Base-by-base conservation (phyloP, 495 filamentous ascomycete species). In the Margaritispora aquatica region DNA sequence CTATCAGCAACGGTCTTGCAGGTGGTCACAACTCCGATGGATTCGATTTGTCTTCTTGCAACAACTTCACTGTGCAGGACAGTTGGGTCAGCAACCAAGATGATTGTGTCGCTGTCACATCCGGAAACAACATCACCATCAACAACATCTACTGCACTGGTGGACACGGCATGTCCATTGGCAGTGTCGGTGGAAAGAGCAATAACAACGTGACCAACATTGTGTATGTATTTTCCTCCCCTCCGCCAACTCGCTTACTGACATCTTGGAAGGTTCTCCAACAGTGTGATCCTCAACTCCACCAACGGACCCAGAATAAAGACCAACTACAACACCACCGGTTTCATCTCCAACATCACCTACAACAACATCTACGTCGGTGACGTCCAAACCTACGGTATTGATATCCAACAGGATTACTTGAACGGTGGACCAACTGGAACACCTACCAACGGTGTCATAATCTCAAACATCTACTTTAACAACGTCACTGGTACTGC, bases 401-500 rank as follows among this genome's bases (percentile, higher is more conserved):
- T 77, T 54, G 76, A 73, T 41, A 62, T 79, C 36, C 71, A 78
- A 65, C 73, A 79, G 66, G 75, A 78, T 59, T 79, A 79, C 54
- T 59, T 73, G 17, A 79, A 79, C 54, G 76, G 75, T 2, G 75
- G 77, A 17, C 66, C 75, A n/a, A 77, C 75, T 9, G 77, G 75
- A 19, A 62, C 58, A 1, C 75, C 77, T 0, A 73, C 69, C 11
- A 78, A 75, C 53, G 77, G 75, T 24, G 75, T 78, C 2, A 67
- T 57, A 10, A 77, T 78, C 60, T 57, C 60, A 31, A 70, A 71
- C 60, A 55, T 79, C 26, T 64, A 64, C 20, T 71, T 80, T 59
- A 61, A 58, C 5, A 68, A 75, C 59, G 69, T 80, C 19, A 75
- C 69, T 0, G 78, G 78, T 4, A 76, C 75, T 0, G 72, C 67